Percentiles rank a stretch among this genome's conserved stretches.
These are phyloP conservation scores for Fusarium ramigenum DNA, from an alignment of 2,329 filamentous ascomycete genomes.

Conservation along the genomic window DNA sequence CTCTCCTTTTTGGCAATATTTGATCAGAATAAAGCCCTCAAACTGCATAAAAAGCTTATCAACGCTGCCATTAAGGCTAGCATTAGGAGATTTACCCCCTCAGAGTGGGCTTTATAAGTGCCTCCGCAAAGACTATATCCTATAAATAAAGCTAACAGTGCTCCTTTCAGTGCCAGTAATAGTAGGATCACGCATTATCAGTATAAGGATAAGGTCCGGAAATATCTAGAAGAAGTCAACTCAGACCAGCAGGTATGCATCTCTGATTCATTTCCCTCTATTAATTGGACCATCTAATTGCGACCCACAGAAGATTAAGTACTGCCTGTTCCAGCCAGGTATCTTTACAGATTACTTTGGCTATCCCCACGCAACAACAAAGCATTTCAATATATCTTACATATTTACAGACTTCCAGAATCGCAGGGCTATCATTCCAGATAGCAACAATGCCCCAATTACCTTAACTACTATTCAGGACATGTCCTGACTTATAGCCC, in stretches of 20 bases:
- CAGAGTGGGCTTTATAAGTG: not conserved
- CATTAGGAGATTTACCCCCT: not conserved
- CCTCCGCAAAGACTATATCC: not conserved
- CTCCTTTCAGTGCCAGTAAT: not conserved
- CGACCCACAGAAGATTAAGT: not conserved
- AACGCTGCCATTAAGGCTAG: not conserved
- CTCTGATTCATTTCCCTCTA: fast-evolving
- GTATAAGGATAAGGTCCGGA: not conserved
- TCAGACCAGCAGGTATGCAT: not conserved
- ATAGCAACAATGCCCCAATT: not conserved
- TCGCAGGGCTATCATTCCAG: not conserved
- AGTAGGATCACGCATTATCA: not conserved
- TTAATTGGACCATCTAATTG: not conserved
- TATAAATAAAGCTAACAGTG: not conserved
- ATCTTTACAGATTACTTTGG: not conserved
- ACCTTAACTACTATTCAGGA: not conserved
- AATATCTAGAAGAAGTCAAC: not conserved
- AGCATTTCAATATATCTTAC: not conserved
- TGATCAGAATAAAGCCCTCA: not conserved
- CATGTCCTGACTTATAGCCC: not conserved
- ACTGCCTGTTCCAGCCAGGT: not conserved
- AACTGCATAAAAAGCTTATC: not conserved
- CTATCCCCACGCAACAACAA: not conserved
- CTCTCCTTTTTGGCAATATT: not conserved
- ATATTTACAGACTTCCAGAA: not conserved